Conservation (phyloP, 768 basidiomycete genomes). For the Pulveroboletus sp. region DNA sequence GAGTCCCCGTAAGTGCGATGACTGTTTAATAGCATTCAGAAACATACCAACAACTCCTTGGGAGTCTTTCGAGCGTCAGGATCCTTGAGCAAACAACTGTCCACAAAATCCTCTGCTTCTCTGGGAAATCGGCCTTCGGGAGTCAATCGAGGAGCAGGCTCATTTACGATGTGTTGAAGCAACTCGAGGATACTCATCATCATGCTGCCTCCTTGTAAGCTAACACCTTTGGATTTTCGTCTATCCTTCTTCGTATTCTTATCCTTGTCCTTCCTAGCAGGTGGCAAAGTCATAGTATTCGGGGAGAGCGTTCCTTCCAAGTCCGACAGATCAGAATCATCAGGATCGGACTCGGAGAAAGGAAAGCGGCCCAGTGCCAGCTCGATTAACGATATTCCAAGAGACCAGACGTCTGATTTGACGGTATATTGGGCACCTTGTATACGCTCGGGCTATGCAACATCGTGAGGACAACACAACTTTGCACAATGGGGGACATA, state of each 20-base stretch:
- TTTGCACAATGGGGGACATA: slow-evolving; percentile 39
- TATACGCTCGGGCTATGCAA: slow-evolving; percentile 89
- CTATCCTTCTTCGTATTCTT: slow-evolving; percentile 67
- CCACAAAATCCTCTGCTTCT: slow-evolving; percentile 80
- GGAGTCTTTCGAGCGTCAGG: slow-evolving; percentile 79
- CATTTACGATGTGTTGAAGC: slow-evolving; percentile 97
- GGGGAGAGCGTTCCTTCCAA: slow-evolving; percentile 80
- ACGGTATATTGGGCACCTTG: slow-evolving; percentile 98
- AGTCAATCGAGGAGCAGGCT: slow-evolving; percentile 86
- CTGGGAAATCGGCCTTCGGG: slow-evolving; percentile 67
- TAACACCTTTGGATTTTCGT: slow-evolving; percentile 88
- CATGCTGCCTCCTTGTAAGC: slow-evolving; percentile 90
- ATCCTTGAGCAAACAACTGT: slow-evolving; percentile 88
- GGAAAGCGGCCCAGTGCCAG: slow-evolving; percentile 96
- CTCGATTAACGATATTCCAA: slow-evolving; percentile 95
- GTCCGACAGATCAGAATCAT: slow-evolving; percentile 74
- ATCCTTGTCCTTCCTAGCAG: slow-evolving; percentile 34
- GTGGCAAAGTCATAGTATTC: slow-evolving; percentile 44
- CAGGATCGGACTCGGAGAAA: slow-evolving; percentile 76
- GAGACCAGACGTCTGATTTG: slow-evolving; percentile 99
- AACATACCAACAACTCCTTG: slow-evolving; percentile 71
- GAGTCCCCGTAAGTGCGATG: slow-evolving; percentile 7
- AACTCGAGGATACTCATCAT: slow-evolving; percentile 98
- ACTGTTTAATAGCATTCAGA: not conserved
- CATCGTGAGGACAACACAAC: slow-evolving; percentile 12